Percentiles rank a stretch among this genome's conserved stretches.
phyloP scores from a whole-genome alignment of 1,284 basidiomycete species.

The Ganoderma lucidum region DNA sequence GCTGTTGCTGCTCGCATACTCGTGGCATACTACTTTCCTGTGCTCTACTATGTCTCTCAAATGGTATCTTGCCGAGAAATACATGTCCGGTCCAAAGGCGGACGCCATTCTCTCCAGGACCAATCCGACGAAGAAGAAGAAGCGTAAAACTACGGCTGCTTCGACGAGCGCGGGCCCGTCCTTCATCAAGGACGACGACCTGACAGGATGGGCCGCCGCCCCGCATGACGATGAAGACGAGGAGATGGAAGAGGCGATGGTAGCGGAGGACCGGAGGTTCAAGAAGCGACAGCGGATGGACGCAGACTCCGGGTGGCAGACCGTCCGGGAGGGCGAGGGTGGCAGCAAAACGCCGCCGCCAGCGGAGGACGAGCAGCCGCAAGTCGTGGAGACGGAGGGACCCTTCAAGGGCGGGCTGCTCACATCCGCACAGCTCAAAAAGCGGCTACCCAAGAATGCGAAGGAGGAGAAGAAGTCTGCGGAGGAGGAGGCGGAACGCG shows the following conservation, averaged over 20 bases:
- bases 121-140: constrained; percentile 80
- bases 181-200: constrained; percentile 74
- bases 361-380: constrained; percentile 74
- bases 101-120: constrained; percentile 87
- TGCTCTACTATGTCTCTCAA: constrained; percentile 50
- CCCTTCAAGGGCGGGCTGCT: constrained; percentile 80
- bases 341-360: constrained; percentile 59
- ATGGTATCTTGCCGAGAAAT: constrained; percentile 83
- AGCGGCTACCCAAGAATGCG: constrained; percentile 50
- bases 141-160: constrained; percentile 61
- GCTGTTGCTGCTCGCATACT: background rate
- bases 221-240: constrained; percentile 59
- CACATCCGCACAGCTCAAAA: constrained; percentile 69
- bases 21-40: background rate
- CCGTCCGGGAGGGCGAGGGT: constrained; percentile 55
- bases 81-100: constrained; percentile 97
- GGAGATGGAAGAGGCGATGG: constrained; percentile 64
- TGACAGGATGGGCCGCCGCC: constrained; percentile 62
- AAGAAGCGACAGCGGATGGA: constrained; percentile 69
- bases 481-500: constrained; percentile 57
- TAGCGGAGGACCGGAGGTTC: constrained; percentile 75
- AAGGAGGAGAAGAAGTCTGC: constrained; percentile 46
- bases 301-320: constrained; percentile 65
- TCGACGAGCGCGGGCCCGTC: constrained; percentile 43
- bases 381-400: constrained; percentile 58